Evolutionary conservation across 345 rosid species (phyloP), one percentile per base, ranked within the genome.

Genomic region (Gossypioides kirkii): DNA sequence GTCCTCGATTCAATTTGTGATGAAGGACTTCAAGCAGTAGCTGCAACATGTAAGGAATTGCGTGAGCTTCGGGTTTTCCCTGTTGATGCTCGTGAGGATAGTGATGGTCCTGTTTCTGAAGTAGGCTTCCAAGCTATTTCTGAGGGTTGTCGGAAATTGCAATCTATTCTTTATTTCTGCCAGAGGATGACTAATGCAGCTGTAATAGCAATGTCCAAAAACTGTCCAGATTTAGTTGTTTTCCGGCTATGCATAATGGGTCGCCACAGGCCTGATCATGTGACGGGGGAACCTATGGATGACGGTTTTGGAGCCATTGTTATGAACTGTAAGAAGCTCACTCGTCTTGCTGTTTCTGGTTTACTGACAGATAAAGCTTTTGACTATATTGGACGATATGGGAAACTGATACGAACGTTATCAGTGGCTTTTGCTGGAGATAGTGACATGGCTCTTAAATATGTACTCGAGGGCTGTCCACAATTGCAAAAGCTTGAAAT

Each of bases 371-470:
- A 93, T 73, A 78, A 77, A 78, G 93, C 96, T 63, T 93, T 93
- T 14, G 72, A 77, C 56, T 87, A 90, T 67, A 91, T 93, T 59
- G 98, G 98, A 68, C 71, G 74, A 74, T 82, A 93, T 72, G 97
- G 96, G 74, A 90, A 88, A 66, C 47, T 84, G 76, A 76, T 93
- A 14, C 87, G 91, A 49, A 91, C 96, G 0, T 81, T 93, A 12
- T 93, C 98, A 2, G 90, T 91, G 74, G 98, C 96, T 69, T 94
- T 93, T 85, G 92, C 98, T 32, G 98, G 94, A 70, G 90, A 90
- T 66, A 86, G 94, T 61, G 98, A 94, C 77, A 82, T 54, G 74
- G 97, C 88, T 46, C 82, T 94, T 77, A 84, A 85, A 73, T 86
- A 90, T 73, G 73, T 94, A 69, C 90, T 94, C 1, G 92, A 88